Evolutionary conservation across 2,329 filamentous ascomycete species (phyloP).

Genomic region (Sphaerostilbella broomeana): DNA sequence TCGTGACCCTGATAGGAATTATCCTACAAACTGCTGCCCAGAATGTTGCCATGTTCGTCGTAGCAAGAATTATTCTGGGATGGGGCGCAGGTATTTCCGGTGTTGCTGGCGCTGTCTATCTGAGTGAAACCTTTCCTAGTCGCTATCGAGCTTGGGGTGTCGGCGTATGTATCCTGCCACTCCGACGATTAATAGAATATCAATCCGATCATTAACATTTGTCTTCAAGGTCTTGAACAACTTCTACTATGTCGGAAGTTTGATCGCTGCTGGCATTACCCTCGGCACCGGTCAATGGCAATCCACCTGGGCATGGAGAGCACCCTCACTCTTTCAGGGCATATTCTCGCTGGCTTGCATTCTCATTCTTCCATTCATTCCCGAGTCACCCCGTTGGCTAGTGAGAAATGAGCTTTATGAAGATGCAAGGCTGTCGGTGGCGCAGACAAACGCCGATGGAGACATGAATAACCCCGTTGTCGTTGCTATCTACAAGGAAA

Average conservation of each 20-base stretch:
- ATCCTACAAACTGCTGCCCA: conserved; percentile 27
- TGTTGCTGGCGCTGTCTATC: conserved; percentile 40
- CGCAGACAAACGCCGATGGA: conserved; percentile 34
- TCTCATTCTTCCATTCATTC: conserved; percentile 27
- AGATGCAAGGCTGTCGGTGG: conserved; percentile 29
- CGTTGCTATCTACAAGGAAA: conserved; percentile 32
- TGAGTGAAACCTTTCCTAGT: conserved; percentile 42
- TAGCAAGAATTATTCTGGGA: conserved; percentile 46
- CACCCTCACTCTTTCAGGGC: conserved; percentile 20
- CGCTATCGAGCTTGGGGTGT: conserved; percentile 16
- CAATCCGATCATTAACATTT: background rate
- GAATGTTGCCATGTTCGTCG: conserved; percentile 45
- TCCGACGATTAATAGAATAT: background rate
- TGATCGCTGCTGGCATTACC: conserved; percentile 42
- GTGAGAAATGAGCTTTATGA: conserved; percentile 23
- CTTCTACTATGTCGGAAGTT: conserved; percentile 31
- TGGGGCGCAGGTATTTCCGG: conserved; percentile 36
- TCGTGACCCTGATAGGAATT: conserved; percentile 38
- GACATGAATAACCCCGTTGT: conserved; percentile 21
- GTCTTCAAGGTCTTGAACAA: conserved; percentile 20
- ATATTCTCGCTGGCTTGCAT: conserved; percentile 16
- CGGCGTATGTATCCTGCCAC: conserved; percentile 8
- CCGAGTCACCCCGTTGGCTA: conserved; percentile 29
- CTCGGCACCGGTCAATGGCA: conserved; percentile 28
- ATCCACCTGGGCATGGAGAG: conserved; percentile 23